Evolutionary conservation across 495 filamentous ascomycete species (phyloP).

Genomic region (Lasiosphaeria ovina): DNA sequence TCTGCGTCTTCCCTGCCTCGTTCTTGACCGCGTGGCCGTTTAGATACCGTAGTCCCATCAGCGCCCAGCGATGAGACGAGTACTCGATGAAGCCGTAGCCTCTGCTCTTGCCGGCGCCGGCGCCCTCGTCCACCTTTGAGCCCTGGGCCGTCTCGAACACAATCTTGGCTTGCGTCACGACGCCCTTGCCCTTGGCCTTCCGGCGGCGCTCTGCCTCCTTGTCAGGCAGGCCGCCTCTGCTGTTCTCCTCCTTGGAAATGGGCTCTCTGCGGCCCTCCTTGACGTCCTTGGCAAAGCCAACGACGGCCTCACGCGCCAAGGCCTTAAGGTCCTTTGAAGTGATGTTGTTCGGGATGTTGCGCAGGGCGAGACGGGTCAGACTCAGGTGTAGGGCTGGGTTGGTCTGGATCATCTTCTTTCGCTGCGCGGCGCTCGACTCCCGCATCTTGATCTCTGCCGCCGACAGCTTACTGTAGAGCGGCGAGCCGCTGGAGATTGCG

Average conservation of each 20-base stretch:
- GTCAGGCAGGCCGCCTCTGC: slow-evolving; percentile 76
- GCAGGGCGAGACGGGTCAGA: slow-evolving; percentile 87
- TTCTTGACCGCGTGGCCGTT: slow-evolving; percentile 74
- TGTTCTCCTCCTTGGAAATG: slow-evolving; percentile 82
- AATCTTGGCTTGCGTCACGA: slow-evolving; percentile 94
- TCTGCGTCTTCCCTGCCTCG: slow-evolving; percentile 47
- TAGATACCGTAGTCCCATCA: slow-evolving; percentile 93
- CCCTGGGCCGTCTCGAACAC: slow-evolving; percentile 85
- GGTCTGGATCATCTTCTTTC: slow-evolving; percentile 81
- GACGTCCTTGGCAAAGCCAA: slow-evolving; percentile 90
- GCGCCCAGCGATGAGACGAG: slow-evolving; percentile 83
- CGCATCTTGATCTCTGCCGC: slow-evolving; percentile 82
- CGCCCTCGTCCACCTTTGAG: slow-evolving; percentile 67
- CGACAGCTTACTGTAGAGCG: slow-evolving; percentile 71
- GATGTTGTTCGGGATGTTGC: slow-evolving; percentile 84
- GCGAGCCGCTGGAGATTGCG: slow-evolving; percentile 66
- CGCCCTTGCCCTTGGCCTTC: slow-evolving; percentile 80
- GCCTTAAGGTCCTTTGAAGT: slow-evolving; percentile 88
- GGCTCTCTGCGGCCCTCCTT: slow-evolving; percentile 67
- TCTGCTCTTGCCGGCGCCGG: slow-evolving; percentile 71
- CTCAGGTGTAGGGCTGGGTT: slow-evolving; percentile 89
- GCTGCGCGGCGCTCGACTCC: slow-evolving; percentile 82
- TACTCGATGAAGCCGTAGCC: slow-evolving; percentile 99
- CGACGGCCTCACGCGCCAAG: slow-evolving; percentile 82
- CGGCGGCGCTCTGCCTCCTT: slow-evolving; percentile 70